These are phyloP conservation scores for Curvularia lunata DNA, from an alignment of 2,329 filamentous ascomycete genomes.

Conservation along the genomic window DNA sequence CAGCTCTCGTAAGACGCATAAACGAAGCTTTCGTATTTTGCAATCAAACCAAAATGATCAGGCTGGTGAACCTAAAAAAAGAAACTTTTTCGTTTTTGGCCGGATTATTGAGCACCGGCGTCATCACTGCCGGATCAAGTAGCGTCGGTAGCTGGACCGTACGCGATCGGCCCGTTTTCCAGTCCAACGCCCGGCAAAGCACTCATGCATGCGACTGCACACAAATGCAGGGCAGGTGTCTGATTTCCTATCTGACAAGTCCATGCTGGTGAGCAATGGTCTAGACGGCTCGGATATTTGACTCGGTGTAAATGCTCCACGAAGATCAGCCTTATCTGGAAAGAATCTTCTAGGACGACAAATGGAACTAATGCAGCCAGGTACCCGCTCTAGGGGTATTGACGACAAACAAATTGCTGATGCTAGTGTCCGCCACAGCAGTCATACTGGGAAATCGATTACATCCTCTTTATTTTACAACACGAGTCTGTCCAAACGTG, in stretches of 20 bases:
- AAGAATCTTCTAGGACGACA: neutral
- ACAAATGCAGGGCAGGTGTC: neutral
- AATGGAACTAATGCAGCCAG: neutral
- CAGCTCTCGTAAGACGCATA: neutral
- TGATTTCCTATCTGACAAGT: neutral
- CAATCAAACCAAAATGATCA: neutral
- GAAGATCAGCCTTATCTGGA: neutral
- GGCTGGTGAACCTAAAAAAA: neutral
- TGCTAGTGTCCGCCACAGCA: neutral
- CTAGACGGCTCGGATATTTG: neutral
- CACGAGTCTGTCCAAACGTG: neutral
- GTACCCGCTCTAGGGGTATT: neutral
- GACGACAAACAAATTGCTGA: neutral
- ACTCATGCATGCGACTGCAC: neutral
- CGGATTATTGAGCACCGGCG: neutral
- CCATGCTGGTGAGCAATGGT: neutral
- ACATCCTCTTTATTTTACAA: neutral
- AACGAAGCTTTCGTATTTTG: neutral
- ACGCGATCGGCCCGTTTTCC: slow-evolving; percentile 6
- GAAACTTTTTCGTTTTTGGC: neutral
- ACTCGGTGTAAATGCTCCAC: neutral
- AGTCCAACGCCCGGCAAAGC: neutral
- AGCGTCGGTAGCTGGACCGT: neutral
- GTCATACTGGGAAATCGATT: neutral
- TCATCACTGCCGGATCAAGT: neutral